Percentiles rank a stretch among this genome's conserved stretches.
These are phyloP conservation scores for Gossypium rotundifolium DNA, from an alignment of 345 rosid genomes.

Conservation along the genomic window DNA sequence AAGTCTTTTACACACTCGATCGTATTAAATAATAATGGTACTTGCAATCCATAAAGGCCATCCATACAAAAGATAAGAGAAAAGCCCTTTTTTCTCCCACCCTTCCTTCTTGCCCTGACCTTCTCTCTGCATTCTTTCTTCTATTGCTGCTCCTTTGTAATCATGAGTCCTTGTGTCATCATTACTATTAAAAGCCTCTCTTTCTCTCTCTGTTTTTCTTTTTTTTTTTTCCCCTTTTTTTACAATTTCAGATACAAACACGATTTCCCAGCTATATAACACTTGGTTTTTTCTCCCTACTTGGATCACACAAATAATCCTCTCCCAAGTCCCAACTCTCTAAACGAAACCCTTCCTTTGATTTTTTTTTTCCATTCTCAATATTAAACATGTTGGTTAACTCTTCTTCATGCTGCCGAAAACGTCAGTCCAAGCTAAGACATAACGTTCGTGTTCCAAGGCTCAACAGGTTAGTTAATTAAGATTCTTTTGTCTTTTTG, in stretches of 20 bases:
- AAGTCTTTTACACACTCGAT: neutral
- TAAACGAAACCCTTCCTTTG: neutral
- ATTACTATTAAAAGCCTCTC: constrained; percentile 45
- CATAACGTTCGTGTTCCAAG: constrained; percentile 17
- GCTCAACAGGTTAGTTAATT: constrained; percentile 34
- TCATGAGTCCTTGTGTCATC: constrained; percentile 62
- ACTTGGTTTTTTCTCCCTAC: neutral
- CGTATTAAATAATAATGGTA: neutral
- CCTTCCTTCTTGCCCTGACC: neutral
- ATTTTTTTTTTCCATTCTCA: neutral
- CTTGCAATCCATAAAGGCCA: neutral
- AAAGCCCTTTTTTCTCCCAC: neutral
- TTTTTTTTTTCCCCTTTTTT: too few species aligned
- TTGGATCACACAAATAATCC: constrained; percentile 4
- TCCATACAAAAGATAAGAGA: neutral
- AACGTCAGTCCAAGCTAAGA: constrained; percentile 16
- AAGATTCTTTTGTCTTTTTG: constrained; percentile 8
- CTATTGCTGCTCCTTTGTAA: constrained; percentile 48
- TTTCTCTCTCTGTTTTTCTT: constrained; percentile 17
- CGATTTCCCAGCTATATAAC: constrained; percentile 28
- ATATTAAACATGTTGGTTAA: constrained; percentile 22
- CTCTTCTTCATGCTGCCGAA: constrained; percentile 19
- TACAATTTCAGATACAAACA: neutral
- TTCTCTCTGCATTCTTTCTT: constrained; percentile 30
- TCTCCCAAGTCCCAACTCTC: neutral